Percentiles rank a stretch among this genome's conserved stretches.
Evolutionary conservation across 2,329 filamentous ascomycete genomes (phyloP).

Genomic region (Fusarium nisikadoi): DNA sequence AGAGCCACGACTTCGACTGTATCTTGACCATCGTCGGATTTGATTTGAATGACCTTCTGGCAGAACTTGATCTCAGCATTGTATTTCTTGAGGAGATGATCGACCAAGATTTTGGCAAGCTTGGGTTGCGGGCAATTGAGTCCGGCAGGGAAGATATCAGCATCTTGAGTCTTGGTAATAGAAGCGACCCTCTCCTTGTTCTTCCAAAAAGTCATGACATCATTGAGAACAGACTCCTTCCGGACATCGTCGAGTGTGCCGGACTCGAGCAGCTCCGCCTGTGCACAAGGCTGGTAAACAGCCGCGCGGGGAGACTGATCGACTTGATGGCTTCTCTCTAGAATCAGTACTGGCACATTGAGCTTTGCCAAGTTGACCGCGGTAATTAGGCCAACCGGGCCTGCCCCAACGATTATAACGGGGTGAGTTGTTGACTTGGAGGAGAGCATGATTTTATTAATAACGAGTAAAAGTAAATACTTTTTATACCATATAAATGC

Average conservation of each 20-base stretch:
- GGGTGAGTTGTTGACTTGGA: fast-evolving
- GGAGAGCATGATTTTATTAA: not conserved
- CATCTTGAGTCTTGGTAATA: not conserved
- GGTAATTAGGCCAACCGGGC: not conserved
- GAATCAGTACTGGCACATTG: not conserved
- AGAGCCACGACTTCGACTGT: not conserved
- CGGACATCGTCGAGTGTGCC: not conserved
- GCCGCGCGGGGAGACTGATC: not conserved
- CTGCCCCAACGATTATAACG: not conserved
- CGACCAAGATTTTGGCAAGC: not conserved
- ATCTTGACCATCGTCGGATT: fast-evolving
- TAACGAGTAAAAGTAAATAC: no score
- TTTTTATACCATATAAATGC: not conserved
- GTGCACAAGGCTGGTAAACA: not conserved
- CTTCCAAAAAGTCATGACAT: not conserved
- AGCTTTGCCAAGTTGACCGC: not conserved
- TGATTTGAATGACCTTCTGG: not conserved
- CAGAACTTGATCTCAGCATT: not conserved
- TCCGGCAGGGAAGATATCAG: not conserved
- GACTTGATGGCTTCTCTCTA: not conserved
- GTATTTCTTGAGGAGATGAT: not conserved
- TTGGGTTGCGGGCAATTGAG: not conserved
- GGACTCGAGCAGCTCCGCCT: not conserved
- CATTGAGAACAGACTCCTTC: not conserved
- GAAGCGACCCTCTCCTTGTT: not conserved